Conservation (phyloP, 1,139 yeast genomes). For the Suhomyces bolitotheri region DNA sequence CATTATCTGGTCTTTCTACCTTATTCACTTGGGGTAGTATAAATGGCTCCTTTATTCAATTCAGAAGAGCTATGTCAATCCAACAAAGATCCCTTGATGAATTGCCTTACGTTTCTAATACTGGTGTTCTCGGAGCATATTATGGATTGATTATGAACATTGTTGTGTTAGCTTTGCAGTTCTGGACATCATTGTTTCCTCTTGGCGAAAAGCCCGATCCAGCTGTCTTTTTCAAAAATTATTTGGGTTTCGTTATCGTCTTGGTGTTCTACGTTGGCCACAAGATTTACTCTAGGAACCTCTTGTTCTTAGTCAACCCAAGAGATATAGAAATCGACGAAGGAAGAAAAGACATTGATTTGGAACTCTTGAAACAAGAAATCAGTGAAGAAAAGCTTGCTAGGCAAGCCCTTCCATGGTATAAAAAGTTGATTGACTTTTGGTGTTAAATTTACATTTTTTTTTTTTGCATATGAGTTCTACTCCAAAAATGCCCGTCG, state of each 20-base stretch:
- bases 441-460: conserved; percentile 47
- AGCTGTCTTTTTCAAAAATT: conserved; percentile 32
- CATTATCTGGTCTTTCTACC: conserved; percentile 44
- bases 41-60: conserved; percentile 38
- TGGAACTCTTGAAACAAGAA: conserved; percentile 64
- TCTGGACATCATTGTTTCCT: conserved; percentile 46
- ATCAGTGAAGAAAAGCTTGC: conserved; percentile 58
- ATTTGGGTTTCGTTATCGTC: conserved; percentile 37
- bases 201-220: conserved; percentile 34
- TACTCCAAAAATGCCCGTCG: conserved; percentile 1
- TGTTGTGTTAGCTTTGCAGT: conserved; percentile 39
- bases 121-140: conserved; percentile 41
- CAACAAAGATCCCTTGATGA: conserved; percentile 34
- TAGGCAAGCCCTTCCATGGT: conserved; percentile 50
- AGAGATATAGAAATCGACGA: conserved; percentile 62
- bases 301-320: conserved; percentile 28
- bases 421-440: conserved; percentile 48
- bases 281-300: conserved; percentile 35
- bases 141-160: conserved; percentile 36
- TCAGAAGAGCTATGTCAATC: conserved; percentile 36
- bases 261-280: conserved; percentile 34
- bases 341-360: conserved; percentile 66
- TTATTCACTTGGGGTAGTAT: conserved; percentile 46
- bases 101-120: conserved; percentile 39
- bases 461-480: background rate